Evolutionary conservation across 1,139 yeast genomes (phyloP), one percentile per base, ranked within the genome.

Genomic region (Geotrichum reessii): DNA sequence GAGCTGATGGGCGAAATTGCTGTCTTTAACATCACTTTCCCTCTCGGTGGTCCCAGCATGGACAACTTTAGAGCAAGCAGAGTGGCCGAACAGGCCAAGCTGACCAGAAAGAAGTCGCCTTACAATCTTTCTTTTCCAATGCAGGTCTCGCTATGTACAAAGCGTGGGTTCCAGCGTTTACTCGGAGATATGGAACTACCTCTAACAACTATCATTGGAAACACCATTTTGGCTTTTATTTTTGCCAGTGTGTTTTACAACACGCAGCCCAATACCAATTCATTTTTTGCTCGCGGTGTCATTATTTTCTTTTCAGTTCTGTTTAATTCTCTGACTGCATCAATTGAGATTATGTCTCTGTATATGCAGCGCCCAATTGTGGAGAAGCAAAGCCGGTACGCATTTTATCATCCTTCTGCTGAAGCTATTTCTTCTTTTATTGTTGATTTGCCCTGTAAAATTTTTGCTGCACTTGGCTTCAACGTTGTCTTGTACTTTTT

Each of bases 201-300:
- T 0, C 44, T 83, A 24, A 79, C 85, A 58, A 78, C 83, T 21
- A 76, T 87, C 27, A 63, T 80, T 61, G 87, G 88, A 62, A 86
- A 87, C 67, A 73, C 81, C n/a, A 73, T 81, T 17, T 84, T 87
- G 86, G 87, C 88, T 44, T 77, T 89, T 61, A 75, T 89, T 62
- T 73, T 87, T 58, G 81, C 92, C 3, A 87, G 96, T 0, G 82
- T 89, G 68, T 88, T 86, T 70, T 88, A 82, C 76, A 85, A 87
- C 66, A 68, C 86, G 64, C 72, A 69, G 2, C 66, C 70, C 3
- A 70, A 69, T 25, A 79, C 87, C 0, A 73, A 75, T 0, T 80
- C 87, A 1, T 85, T 87, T 71, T 86, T 81, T 69, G 78, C 76
- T 64, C 79, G 95, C 67, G 83, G 87, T 63, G 86, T 91, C 22